Evolutionary conservation across 768 basidiomycete species (phyloP).

Genomic region (Kondoa malvinella): DNA sequence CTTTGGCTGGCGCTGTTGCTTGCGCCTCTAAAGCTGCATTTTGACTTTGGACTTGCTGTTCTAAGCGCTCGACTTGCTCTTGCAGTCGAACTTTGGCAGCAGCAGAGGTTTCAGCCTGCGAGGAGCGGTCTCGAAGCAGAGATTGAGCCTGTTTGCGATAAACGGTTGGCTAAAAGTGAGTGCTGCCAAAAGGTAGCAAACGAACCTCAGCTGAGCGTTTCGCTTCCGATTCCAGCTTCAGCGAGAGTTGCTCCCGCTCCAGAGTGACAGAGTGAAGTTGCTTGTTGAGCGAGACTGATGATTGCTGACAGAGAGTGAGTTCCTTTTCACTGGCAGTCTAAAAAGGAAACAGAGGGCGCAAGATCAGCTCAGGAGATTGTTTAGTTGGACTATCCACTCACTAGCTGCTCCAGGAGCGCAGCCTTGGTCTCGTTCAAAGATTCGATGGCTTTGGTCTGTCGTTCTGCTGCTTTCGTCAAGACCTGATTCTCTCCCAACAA

Average conservation of each 20-base stretch:
- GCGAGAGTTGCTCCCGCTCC: constrained; percentile 27
- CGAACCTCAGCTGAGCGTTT: constrained; percentile 27
- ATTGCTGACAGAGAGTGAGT: constrained; percentile 29
- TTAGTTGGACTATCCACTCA: not conserved
- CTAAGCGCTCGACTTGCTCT: constrained; percentile 29
- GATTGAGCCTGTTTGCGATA: constrained; percentile 24
- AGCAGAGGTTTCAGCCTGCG: constrained; percentile 28
- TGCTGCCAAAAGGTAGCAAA: not conserved
- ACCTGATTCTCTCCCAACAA: constrained; percentile 30
- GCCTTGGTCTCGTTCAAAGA: constrained; percentile 31
- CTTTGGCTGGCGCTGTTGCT: constrained; percentile 20
- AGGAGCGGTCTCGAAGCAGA: constrained; percentile 27
- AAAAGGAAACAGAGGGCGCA: not conserved
- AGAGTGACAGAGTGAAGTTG: constrained; percentile 25
- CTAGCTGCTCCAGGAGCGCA: not conserved
- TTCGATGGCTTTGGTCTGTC: constrained; percentile 50
- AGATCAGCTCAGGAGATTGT: not conserved
- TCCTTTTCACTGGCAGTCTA: constrained; percentile 32
- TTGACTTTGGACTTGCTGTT: constrained; percentile 30
- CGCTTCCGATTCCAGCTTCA: constrained; percentile 25
- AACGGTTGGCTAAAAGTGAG: not conserved
- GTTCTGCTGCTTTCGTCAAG: constrained; percentile 33
- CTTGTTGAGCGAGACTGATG: constrained; percentile 26
- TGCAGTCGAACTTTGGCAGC: constrained; percentile 25
- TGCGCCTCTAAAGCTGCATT: constrained; percentile 23